These are phyloP conservation scores for Lactifluus subvellereus DNA, from an alignment of 768 basidiomycete species.

Conservation along the genomic window DNA sequence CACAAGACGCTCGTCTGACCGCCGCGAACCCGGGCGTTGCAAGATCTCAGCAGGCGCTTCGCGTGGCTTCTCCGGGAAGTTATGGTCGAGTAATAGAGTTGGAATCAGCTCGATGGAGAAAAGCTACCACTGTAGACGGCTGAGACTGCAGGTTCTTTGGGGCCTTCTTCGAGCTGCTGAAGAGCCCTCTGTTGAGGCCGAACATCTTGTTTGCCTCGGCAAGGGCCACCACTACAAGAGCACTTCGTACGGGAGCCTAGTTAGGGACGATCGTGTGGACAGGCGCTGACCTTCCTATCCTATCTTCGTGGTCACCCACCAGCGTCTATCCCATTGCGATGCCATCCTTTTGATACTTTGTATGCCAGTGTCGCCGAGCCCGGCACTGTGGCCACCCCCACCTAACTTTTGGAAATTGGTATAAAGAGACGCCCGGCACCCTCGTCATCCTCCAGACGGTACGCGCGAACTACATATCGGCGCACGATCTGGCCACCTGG, in stretches of 20 bases:
- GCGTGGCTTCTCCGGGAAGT: background rate
- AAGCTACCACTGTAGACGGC: slow-evolving; percentile 23
- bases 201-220: slow-evolving; percentile 34
- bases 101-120: background rate
- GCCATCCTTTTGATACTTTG: slow-evolving; percentile 70
- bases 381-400: slow-evolving; percentile 38
- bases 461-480: slow-evolving; percentile 54
- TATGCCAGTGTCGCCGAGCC: slow-evolving; percentile 57
- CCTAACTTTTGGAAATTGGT: slow-evolving; percentile 56
- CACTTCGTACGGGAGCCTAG: background rate
- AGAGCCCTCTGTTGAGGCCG: slow-evolving; percentile 29
- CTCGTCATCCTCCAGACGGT: slow-evolving; percentile 47
- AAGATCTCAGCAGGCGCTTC: slow-evolving; percentile 3
- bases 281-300: slow-evolving; percentile 30
- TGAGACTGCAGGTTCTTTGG: slow-evolving; percentile 17
- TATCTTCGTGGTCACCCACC: slow-evolving; percentile 31
- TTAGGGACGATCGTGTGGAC: background rate
- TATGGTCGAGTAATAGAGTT: background rate
- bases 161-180: too few relatives aligned
- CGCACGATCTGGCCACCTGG: slow-evolving; percentile 73
- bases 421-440: slow-evolving; percentile 62
- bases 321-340: slow-evolving; percentile 40
- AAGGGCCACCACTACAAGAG: slow-evolving; percentile 26
- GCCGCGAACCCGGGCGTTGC: slow-evolving; percentile 16
- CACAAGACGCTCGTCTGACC: slow-evolving; percentile 2